Percentiles rank a stretch among this genome's conserved stretches.
Conservation (phyloP, 345 rosid species). For the Citrus australasica region DNA sequence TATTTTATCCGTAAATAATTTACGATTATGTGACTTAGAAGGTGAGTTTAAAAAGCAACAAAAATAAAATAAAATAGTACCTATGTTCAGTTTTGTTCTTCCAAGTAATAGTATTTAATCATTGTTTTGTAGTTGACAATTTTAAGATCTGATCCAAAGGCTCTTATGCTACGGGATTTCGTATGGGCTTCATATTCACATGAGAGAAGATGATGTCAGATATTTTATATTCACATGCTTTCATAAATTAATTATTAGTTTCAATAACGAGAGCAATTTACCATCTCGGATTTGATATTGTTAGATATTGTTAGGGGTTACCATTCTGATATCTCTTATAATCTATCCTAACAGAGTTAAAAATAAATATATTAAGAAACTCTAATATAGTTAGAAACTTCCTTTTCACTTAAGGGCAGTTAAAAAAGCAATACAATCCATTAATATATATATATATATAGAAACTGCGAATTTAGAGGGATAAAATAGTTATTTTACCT, state of each 20-base stretch:
- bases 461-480: neutral
- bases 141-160: constrained; percentile 34
- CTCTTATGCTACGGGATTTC: constrained; percentile 20
- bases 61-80: neutral
- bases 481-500: neutral
- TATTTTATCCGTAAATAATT: neutral
- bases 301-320: too few relatives aligned
- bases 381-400: neutral
- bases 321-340: too few relatives aligned
- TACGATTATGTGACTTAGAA: neutral
- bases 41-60: neutral
- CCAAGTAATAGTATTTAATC: neutral
- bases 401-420: neutral
- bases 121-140: constrained; percentile 28
- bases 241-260: neutral
- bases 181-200: constrained; percentile 24
- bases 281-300: neutral
- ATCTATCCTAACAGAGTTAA: neutral
- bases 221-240: neutral
- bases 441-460: neutral
- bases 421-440: too few relatives aligned
- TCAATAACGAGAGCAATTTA: neutral
- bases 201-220: constrained; percentile 17
- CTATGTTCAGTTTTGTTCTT: neutral
- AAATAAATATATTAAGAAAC: neutral